Conservation (phyloP, 148 eudicot genomes). For the Diospyros lotus region DNA sequence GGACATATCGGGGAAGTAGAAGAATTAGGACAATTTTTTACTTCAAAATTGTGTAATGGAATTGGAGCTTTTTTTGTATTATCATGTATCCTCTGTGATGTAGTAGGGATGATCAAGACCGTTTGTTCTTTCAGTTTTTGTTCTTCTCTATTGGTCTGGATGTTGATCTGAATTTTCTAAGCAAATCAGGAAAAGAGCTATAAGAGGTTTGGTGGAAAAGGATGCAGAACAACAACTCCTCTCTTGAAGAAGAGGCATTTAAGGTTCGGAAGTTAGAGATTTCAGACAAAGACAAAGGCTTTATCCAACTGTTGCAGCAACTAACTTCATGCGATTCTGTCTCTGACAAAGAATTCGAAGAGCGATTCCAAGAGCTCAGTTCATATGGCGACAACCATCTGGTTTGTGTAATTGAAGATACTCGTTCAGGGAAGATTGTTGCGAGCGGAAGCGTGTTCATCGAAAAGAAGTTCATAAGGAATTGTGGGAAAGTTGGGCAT, state of each 20-base stretch:
- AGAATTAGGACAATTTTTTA: too few relatives aligned
- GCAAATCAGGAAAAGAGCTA: background rate
- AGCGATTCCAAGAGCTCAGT: constrained; percentile 57
- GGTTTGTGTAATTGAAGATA: constrained; percentile 78
- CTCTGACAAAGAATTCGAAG: constrained; percentile 58
- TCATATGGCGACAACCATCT: constrained; percentile 62
- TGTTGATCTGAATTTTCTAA: background rate
- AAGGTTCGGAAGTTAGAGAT: constrained; percentile 62
- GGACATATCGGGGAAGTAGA: too few relatives aligned
- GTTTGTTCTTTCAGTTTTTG: too few relatives aligned
- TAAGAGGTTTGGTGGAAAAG: constrained; percentile 7
- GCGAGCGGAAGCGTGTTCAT: constrained; percentile 85
- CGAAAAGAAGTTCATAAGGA: constrained; percentile 80
- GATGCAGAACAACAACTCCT: constrained; percentile 25
- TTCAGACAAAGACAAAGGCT: constrained; percentile 72
- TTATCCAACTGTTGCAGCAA: constrained; percentile 69
- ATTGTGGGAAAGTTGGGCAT: constrained; percentile 83
- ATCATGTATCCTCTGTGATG: too few relatives aligned
- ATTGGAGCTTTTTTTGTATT: too few relatives aligned
- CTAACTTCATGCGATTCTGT: constrained; percentile 74
- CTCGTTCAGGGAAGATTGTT: constrained; percentile 41
- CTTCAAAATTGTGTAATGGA: too few relatives aligned
- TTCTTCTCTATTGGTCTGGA: too few relatives aligned
- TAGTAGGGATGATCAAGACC: too few relatives aligned
- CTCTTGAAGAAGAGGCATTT: constrained; percentile 21